A percentile compares a stretch with the other conserved stretches of the same genome.
Evolutionary conservation across 768 basidiomycete genomes (phyloP).

Genomic region (Tulasnella sp.): DNA sequence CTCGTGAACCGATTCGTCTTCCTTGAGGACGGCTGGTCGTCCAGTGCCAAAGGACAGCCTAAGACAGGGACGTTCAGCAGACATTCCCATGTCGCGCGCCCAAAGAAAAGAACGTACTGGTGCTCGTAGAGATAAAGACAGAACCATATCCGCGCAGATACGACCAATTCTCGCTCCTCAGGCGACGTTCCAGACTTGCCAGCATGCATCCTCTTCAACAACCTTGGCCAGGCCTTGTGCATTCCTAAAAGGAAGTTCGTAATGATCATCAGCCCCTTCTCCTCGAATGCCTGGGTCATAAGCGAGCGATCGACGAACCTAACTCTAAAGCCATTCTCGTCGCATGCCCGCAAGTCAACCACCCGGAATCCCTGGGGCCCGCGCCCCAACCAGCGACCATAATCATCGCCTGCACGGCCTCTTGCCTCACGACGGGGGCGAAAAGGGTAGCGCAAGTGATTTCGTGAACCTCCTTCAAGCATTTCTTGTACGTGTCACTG

Average conservation of each 20-base stretch:
- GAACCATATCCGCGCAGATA: conserved; percentile 84
- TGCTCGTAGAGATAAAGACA: conserved; percentile 91
- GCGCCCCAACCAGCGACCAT: conserved; percentile 74
- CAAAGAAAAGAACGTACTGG: conserved; percentile 50
- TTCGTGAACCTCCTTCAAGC: conserved; percentile 74
- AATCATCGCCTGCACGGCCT: conserved; percentile 92
- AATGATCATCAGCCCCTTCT: neutral
- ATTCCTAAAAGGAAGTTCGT: conserved; percentile 44
- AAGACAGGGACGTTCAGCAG: conserved; percentile 23
- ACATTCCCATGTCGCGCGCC: neutral
- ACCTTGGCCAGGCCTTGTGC: conserved; percentile 84
- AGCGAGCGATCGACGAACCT: conserved; percentile 41
- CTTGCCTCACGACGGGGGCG: conserved; percentile 70
- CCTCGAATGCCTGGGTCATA: neutral
- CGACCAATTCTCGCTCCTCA: conserved; percentile 69
- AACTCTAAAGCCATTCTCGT: conserved; percentile 94
- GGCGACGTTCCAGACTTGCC: conserved; percentile 49
- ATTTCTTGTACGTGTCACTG: conserved; percentile 64
- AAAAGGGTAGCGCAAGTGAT: conserved; percentile 85
- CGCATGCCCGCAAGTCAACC: conserved; percentile 58
- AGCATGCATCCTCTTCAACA: conserved; percentile 68
- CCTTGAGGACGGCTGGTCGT: conserved; percentile 83
- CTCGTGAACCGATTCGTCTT: conserved; percentile 83
- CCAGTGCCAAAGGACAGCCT: conserved; percentile 94
- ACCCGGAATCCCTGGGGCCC: conserved; percentile 29